phyloP scores from a whole-genome alignment of 2,329 filamentous ascomycete species.

The Trichoderma polysporum region DNA sequence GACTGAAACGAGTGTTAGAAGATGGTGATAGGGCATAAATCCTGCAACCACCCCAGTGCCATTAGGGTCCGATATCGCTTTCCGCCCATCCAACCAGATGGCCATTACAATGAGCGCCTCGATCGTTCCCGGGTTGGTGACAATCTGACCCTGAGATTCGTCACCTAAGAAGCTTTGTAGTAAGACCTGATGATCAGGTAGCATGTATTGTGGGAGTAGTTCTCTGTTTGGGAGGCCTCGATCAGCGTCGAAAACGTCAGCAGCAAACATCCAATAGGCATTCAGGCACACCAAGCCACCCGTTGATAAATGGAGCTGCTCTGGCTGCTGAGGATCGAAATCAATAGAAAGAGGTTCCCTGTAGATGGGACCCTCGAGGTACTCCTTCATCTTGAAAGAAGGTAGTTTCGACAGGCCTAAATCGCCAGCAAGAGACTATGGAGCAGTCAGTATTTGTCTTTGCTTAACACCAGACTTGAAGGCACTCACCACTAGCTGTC shows the following conservation, averaged over 20 bases:
- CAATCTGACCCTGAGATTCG: constrained; percentile 50
- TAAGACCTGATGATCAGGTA: constrained; percentile 59
- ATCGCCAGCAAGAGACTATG: constrained; percentile 61
- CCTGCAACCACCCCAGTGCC: constrained; percentile 39
- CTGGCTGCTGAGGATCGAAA: constrained; percentile 47
- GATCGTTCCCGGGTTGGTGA: constrained; percentile 52
- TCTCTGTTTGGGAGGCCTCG: constrained; percentile 52
- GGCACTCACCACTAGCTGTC: constrained; percentile 63
- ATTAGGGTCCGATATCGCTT: constrained; percentile 39
- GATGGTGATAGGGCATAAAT: constrained; percentile 62
- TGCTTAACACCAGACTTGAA: neutral
- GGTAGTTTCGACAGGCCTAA: constrained; percentile 53
- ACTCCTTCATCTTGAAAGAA: constrained; percentile 46
- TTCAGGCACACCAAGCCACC: constrained; percentile 59
- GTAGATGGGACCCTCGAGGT: constrained; percentile 42
- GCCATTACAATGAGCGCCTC: constrained; percentile 62
- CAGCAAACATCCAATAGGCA: constrained; percentile 62
- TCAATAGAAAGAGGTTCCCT: constrained; percentile 48
- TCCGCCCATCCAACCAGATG: constrained; percentile 56
- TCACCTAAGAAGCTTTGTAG: constrained; percentile 54
- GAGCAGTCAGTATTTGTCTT: neutral
- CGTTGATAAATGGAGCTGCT: constrained; percentile 57
- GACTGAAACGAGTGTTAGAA: constrained; percentile 55
- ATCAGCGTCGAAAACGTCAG: constrained; percentile 59
- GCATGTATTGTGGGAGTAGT: constrained; percentile 60